Evolutionary conservation across 768 basidiomycete genomes (phyloP).

Genomic region (Sutorius australiensis): DNA sequence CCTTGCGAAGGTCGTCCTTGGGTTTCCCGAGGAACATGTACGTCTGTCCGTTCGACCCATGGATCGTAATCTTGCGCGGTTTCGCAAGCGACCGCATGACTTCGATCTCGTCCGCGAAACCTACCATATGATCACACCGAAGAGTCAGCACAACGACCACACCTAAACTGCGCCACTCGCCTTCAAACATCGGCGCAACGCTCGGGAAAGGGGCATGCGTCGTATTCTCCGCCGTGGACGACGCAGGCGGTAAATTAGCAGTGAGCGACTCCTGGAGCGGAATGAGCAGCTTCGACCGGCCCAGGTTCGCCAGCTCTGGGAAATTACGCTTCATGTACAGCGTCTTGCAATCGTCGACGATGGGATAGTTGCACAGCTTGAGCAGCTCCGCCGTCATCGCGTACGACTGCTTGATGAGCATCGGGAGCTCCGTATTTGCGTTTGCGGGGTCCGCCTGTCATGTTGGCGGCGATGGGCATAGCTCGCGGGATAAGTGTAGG

Average conservation of each 20-base stretch:
- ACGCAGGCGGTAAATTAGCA: constrained; percentile 77
- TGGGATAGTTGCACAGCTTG: constrained; percentile 54
- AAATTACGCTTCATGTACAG: constrained; percentile 50
- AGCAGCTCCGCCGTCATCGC: constrained; percentile 70
- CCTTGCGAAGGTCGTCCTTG: constrained; percentile 95
- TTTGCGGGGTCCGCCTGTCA: constrained; percentile 46
- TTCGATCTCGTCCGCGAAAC: constrained; percentile 76
- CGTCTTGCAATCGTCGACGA: constrained; percentile 38
- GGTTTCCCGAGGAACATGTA: constrained; percentile 97
- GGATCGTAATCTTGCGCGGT: constrained; percentile 86
- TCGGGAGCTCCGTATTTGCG: constrained; percentile 38
- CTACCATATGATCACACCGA: constrained; percentile 35
- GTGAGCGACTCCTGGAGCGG: constrained; percentile 93
- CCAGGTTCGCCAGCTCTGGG: constrained; percentile 49
- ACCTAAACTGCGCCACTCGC: constrained; percentile 30
- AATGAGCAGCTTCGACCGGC: constrained; percentile 71
- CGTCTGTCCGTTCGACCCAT: constrained; percentile 73
- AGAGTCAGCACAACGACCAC: not conserved
- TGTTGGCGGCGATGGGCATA: not conserved
- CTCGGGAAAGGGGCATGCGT: constrained; percentile 78
- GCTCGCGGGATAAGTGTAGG: not conserved
- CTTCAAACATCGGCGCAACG: constrained; percentile 69
- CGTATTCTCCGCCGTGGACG: constrained; percentile 44
- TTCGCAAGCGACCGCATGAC: constrained; percentile 90
- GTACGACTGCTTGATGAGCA: constrained; percentile 51